Evolutionary conservation across 805 yeast genomes (phyloP), one percentile per base, ranked within the genome.

Genomic region (Candida odintsovae): DNA sequence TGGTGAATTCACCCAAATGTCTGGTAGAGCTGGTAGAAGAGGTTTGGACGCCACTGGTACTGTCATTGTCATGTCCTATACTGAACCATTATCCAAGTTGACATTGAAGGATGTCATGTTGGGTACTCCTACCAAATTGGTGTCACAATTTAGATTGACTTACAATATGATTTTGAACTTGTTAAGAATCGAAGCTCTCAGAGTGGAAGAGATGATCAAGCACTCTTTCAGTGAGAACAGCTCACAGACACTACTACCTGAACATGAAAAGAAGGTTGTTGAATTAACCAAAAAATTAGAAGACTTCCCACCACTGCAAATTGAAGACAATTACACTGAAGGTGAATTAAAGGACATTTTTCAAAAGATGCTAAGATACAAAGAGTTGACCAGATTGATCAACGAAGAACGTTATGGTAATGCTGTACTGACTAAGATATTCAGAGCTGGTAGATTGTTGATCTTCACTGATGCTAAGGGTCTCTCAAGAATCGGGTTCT

Each of bases 1-100:
- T 0, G 99, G 99, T 45, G 99, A 94, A 64, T 94, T 92, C 63
- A 94, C 98, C 0, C 99, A 92, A 67, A 94, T 94, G 99, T 90
- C 97, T 0, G 99, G 99, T 40, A 78, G 99, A 66, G 99, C 99
- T 0, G 99, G 99, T 50, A 82, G 99, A 69, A 82, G 99, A 72
- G 99, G 99, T 31, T 69, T 94, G 53, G 99, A 94, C 70, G 70
- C 81, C 19, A 88, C 86, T 0, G 99, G 99, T 61, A 92, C 97
- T 0, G 99, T 94, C 12, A 89, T 94, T 51, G 80, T 90, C 7
- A 89, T 94, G 95, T 75, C 95, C 3, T 86, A 83, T 58, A 81
- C 77, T 42, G 77, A 78, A 22, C 88, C 94, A 0, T 56, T 83
- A 18, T 71, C 72, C 6, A 71, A 71, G 18, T 61, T 72, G 1